Evolutionary conservation across 805 yeast genomes (phyloP), one percentile per base, ranked within the genome.

Genomic region (Tetrapisispora fleetii): DNA sequence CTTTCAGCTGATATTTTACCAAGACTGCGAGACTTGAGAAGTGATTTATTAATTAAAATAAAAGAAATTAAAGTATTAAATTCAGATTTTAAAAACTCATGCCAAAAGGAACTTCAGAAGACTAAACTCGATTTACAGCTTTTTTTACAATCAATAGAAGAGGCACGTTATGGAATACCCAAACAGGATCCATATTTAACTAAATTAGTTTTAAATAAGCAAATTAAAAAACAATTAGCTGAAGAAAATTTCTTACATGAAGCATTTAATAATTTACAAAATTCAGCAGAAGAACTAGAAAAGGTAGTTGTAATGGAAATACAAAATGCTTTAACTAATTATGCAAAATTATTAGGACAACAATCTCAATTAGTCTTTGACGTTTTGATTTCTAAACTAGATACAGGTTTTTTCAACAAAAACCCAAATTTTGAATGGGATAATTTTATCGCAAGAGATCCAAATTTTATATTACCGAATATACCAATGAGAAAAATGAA

Each of bases 401-500:
- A 80, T 57, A 61, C 67, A 37, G 89, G 90, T 2, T 80, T 89
- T 54, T 76, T 89, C 52, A 76, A 83, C 32, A 84, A 85, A 60
- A 90, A 85, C 51, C 81, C 95, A 14, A 73, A 78, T 37, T 79
- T 80, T 62, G 98, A 93, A 71, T 91, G 97, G 96, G 87, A 85
- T 52, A 77, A 85, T 32, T 93, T 87, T 55, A 76, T 90, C 46
- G 67, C 79, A 10, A 77, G 83, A 52, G 89, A 90, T 67, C 70
- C 77, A 40, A 80, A 82, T 63, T 85, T 87, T 59, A 75, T 87
- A 47, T 80, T 82, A 55, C 79, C 79, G 37, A 67, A 72, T 44
- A 64, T 80, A 43, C 83, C 85, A 51, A 75, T 76, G 67, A 73
- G 95, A 56, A 78, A 76, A 48, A 65, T 75, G 49, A 73, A 74